Percentiles rank a stretch among this genome's conserved stretches.
Conservation (phyloP, 1,139 yeast genomes). For the Geotrichum cucujoidarum region DNA sequence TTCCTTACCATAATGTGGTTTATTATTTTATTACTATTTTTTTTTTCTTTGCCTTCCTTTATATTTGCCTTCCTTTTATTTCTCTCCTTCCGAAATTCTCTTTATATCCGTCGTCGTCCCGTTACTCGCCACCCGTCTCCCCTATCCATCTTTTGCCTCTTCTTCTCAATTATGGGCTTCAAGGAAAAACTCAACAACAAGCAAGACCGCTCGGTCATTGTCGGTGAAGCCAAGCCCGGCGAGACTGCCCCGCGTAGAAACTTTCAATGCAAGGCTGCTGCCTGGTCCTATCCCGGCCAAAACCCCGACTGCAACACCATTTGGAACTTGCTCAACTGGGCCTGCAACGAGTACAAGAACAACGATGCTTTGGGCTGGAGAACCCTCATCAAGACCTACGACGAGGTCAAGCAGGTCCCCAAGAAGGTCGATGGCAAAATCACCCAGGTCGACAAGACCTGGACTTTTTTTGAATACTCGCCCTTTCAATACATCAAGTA, state of each 20-base stretch:
- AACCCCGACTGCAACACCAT: slow-evolving; percentile 47
- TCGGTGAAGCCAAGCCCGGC: slow-evolving; percentile 75
- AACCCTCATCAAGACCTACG: slow-evolving; percentile 64
- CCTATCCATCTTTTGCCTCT: background rate
- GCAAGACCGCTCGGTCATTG: slow-evolving; percentile 45
- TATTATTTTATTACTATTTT: slow-evolving; percentile 38
- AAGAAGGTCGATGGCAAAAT: slow-evolving; percentile 77
- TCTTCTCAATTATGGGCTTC: background rate
- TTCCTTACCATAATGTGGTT: too few species aligned
- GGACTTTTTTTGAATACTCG: slow-evolving; percentile 80
- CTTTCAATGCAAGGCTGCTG: slow-evolving; percentile 51
- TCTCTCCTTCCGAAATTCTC: background rate
- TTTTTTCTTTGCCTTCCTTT: background rate
- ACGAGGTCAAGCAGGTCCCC: slow-evolving; percentile 67
- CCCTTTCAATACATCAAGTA: slow-evolving; percentile 64
- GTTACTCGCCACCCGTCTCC: background rate
- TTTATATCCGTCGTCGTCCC: background rate
- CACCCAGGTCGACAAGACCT: slow-evolving; percentile 67
- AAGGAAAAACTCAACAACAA: background rate
- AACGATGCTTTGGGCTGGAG: slow-evolving; percentile 74
- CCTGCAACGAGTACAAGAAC: slow-evolving; percentile 53
- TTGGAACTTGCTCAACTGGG: slow-evolving; percentile 64
- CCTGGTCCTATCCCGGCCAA: slow-evolving; percentile 36
- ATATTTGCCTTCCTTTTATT: background rate
- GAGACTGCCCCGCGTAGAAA: slow-evolving; percentile 92